Base-by-base conservation (phyloP, 805 yeast species). In the Myxozyma geophila region DNA sequence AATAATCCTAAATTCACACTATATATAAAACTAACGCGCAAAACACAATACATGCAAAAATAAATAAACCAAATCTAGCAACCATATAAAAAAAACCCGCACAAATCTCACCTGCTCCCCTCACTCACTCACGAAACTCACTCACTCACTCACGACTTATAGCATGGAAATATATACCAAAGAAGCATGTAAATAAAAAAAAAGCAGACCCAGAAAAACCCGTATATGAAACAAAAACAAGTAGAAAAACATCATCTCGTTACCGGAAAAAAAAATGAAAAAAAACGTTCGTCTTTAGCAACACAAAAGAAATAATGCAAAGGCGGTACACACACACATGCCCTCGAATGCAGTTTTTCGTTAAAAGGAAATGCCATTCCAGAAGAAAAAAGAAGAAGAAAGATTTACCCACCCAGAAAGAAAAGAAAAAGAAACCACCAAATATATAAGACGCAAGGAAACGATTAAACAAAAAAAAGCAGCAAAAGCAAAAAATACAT, bases 141-240 rank as follows among this genome's bases (percentile, higher is more conserved):
- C 13, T 39, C 43, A 39, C 13, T 39, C 13, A 39, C 13, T 39
- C 43, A 39, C 43, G 4, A 39, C n/a, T n/a, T 15, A 35, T 15
- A 49, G 40, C 19, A 35, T 49, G 53, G 7, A 33, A 49, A 49
- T 49, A 49, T 49, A 49, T 49, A 49, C 53, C 35, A 49, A 35
- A 33, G 15, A 49, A 47, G 51, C 35, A 28, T 15, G 23, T 13
- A 44, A n/a, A 44, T n/a, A 17, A 10, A 13, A 12, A 43, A 7
- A 44, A 47, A 47, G n/a, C 28, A 28, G 28, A 28, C 28, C 28
- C 28, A 39, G 19, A 37, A 15, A 19, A 51, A 37, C 17, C 33
- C 17, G n/a, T n/a, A 23, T 28, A 28, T 28, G 28, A 28, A 28
- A 28, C 28, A n/a, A 41, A 52, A 21, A 10, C 19, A 37, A n/a